A percentile compares a stretch with the other conserved stretches of the same genome.
phyloP scores from a whole-genome alignment of 192 early-diverging fungal species.

The Linderina pennispora region DNA sequence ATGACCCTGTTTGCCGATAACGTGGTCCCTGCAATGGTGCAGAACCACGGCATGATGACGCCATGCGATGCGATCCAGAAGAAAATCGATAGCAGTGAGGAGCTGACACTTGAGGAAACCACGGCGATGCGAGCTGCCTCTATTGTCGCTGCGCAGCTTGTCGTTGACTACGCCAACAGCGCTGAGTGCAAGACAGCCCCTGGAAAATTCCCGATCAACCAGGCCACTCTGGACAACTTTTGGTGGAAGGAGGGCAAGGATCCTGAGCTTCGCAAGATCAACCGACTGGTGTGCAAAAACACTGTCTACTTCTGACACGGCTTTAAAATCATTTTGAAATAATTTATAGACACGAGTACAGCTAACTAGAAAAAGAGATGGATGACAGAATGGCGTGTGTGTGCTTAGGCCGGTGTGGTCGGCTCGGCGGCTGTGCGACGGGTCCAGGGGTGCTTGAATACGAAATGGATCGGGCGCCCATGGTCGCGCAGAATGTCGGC shows the following conservation, averaged over 20 bases:
- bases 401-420: too few relatives aligned
- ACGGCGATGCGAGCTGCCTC: slow-evolving; percentile 66
- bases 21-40: slow-evolving; percentile 64
- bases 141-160: slow-evolving; percentile 55
- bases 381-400: too few relatives aligned
- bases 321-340: too few relatives aligned
- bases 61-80: slow-evolving; percentile 40
- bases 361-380: too few relatives aligned
- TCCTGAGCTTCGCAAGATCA: slow-evolving; percentile 49
- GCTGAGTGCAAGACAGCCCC: slow-evolving; percentile 11
- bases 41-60: slow-evolving; percentile 48
- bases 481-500: slow-evolving; percentile 50
- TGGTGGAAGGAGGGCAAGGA: slow-evolving; percentile 73
- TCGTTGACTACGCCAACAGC: slow-evolving; percentile 43
- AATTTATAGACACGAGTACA: too few relatives aligned
- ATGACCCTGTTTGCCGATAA: slow-evolving; percentile 74
- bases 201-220: slow-evolving; percentile 36
- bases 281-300: slow-evolving; percentile 53
- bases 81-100: slow-evolving; percentile 41
- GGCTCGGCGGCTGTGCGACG: too few relatives aligned
- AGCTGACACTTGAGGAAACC: slow-evolving; percentile 48
- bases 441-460: too few relatives aligned
- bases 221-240: slow-evolving; percentile 57
- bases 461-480: slow-evolving; percentile 24
- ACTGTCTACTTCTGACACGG: slow-evolving; percentile 73